phyloP scores from a whole-genome alignment of 169 alveolate species.

The Eimeria acervulina region DNA sequence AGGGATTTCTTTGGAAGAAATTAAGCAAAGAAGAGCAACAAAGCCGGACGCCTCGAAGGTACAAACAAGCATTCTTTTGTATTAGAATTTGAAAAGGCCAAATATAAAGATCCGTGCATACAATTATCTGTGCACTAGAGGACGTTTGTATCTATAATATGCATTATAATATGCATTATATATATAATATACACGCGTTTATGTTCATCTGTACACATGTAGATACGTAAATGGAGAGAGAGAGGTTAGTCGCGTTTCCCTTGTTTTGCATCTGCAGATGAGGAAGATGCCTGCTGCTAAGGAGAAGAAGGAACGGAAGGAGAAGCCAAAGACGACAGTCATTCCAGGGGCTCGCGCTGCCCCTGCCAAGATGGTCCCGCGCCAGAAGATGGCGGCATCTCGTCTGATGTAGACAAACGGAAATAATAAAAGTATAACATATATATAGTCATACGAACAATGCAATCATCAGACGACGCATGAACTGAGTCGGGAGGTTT shows the following conservation, averaged over 20 bases:
- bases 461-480: too few relatives aligned
- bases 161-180: not conserved
- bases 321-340: conserved; percentile 40
- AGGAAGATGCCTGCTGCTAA: conserved; percentile 52
- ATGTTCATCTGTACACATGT: not conserved
- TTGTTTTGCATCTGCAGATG: not conserved
- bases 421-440: not conserved
- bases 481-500: too few relatives aligned
- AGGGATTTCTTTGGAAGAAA: conserved; percentile 98
- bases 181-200: not conserved
- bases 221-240: not conserved
- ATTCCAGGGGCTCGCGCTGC: conserved; percentile 39
- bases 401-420: not conserved
- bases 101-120: not conserved
- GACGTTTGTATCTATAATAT: too few relatives aligned
- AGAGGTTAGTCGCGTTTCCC: too few relatives aligned
- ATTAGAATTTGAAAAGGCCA: too few relatives aligned
- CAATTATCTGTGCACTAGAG: not conserved
- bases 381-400: conserved; percentile 10
- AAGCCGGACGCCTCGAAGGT: conserved; percentile 83
- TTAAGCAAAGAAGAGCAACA: conserved; percentile 87
- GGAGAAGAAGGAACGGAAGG: conserved; percentile 49
- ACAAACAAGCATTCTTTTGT: not conserved
- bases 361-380: conserved; percentile 34
- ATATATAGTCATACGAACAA: not conserved